A percentile compares a stretch with the other conserved stretches of the same genome.
phyloP scores from a whole-genome alignment of 2,329 filamentous ascomycete genomes.

The Chaetomiaceae sp. region DNA sequence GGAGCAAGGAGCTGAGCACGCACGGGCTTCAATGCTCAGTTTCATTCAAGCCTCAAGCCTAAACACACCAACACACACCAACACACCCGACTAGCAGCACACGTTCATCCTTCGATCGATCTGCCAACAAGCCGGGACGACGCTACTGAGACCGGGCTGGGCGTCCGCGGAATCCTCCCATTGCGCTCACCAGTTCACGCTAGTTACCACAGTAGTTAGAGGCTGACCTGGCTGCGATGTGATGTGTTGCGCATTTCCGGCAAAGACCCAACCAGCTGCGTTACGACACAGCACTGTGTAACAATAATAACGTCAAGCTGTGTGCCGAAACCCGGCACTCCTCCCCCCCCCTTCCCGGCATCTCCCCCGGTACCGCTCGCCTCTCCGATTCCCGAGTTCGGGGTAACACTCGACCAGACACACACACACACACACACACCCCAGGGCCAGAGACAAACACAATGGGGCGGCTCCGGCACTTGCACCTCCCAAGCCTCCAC shows the following conservation, averaged over 20 bases:
- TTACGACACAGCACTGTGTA: too few relatives aligned
- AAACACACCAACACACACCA: too few relatives aligned
- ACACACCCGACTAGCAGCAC: too few relatives aligned
- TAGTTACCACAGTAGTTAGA: too few relatives aligned
- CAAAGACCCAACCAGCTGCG: too few relatives aligned
- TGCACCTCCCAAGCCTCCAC: conserved; percentile 32
- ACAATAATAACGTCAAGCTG: too few relatives aligned
- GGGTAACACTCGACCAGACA: not conserved
- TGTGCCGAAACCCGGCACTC: not conserved
- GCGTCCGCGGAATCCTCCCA: too few relatives aligned
- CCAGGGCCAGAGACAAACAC: too few relatives aligned
- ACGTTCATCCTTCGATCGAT: too few relatives aligned
- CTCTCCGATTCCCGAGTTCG: not conserved
- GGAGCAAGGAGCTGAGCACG: not conserved
- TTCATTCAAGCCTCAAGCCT: too few relatives aligned
- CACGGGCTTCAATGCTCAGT: not conserved
- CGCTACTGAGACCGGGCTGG: too few relatives aligned
- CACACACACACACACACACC: not conserved
- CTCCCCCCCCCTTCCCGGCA: not conserved
- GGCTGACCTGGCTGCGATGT: not conserved
- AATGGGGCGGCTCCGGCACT: conserved; percentile 31
- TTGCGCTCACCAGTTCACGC: too few relatives aligned
- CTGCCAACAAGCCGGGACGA: not conserved
- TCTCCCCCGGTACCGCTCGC: not conserved
- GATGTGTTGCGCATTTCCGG: conserved; percentile 1